Evolutionary conservation across 345 rosid species (phyloP).

Genomic region (Sonneratia caseolaris): DNA sequence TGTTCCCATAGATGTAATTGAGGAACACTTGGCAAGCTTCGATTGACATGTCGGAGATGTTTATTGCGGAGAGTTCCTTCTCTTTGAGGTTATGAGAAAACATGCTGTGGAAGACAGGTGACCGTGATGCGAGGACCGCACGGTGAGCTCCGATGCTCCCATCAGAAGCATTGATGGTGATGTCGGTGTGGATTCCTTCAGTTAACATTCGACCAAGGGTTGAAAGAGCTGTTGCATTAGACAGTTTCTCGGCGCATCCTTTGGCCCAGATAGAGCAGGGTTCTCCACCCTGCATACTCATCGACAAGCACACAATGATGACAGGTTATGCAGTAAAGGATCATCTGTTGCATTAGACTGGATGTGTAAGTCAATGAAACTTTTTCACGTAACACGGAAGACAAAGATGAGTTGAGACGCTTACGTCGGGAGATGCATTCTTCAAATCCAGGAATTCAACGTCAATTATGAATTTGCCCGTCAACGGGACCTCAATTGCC

Average conservation of each 20-base stretch:
- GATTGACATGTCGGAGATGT: conserved; percentile 70
- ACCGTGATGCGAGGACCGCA: conserved; percentile 78
- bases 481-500: conserved; percentile 69
- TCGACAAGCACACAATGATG: not conserved
- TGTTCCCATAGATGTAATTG: conserved; percentile 69
- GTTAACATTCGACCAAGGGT: conserved; percentile 72
- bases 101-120: conserved; percentile 88
- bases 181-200: conserved; percentile 76
- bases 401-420: conserved; percentile 13
- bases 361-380: too few species aligned
- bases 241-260: conserved; percentile 34
- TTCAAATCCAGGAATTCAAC: conserved; percentile 86
- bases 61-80: conserved; percentile 64
- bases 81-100: conserved; percentile 82
- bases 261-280: conserved; percentile 71
- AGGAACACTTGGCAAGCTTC: conserved; percentile 78
- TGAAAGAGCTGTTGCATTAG: conserved; percentile 49
- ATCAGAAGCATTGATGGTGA: conserved; percentile 53
- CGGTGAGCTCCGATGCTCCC: conserved; percentile 92
- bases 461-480: conserved; percentile 80
- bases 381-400: not conserved
- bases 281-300: conserved; percentile 49
- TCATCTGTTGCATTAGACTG: not conserved
- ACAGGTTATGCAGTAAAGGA: not conserved
- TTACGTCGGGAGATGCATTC: conserved; percentile 54